Base-by-base conservation (phyloP, 2,329 filamentous ascomycete genomes). In the Hyphodiscus sp. region DNA sequence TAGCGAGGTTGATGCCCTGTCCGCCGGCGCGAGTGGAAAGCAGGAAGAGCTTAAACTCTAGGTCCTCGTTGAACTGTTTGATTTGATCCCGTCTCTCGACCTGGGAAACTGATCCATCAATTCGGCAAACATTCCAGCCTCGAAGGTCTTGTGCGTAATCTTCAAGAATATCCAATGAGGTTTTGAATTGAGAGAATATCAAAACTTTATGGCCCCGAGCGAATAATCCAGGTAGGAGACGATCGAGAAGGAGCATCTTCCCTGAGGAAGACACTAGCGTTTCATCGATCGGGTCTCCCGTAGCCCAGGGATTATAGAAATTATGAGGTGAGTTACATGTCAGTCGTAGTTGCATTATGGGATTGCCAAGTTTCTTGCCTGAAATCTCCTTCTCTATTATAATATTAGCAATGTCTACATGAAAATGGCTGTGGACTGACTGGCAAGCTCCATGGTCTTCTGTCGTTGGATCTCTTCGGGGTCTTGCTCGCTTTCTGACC, bases 131-230 rank as follows among this genome's bases (percentile, higher is more conserved):
- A 1, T 84, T 80, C 89, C 90, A 96, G 1, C 76, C 73, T 8
- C 89, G 85, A 1, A 97, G 78, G n/a, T 84, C 79, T 2, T 73
- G 75, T 46, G 90, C 90, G 72, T 96, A 99, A 52, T 92, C 87
- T 58, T 95, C 83, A 0, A 99, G 76, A 1, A 99, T 87, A 65
- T 97, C 91, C 0, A 99, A 81, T 59, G 96, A 91, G 0, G 87
- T 95, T 54, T 91, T 95, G 73, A 99, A 99, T 66, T 99, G 94
- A 0, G 89, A 95, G 70, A 99, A 99, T 49, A 99, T 90, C 45
- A 99, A 80, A 26, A 97, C 86, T 66, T 97, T 97, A 73, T 96
- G 91, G 2, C 81, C 86, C 1, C 81, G 78, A 0, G 74, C 60
- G 54, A 99, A 86, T 0, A 99, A 77, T 1, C 78, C 77, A 0